Base-by-base conservation (phyloP, 352 stramenopile genomes). In the Pythium guiyangense region DNA sequence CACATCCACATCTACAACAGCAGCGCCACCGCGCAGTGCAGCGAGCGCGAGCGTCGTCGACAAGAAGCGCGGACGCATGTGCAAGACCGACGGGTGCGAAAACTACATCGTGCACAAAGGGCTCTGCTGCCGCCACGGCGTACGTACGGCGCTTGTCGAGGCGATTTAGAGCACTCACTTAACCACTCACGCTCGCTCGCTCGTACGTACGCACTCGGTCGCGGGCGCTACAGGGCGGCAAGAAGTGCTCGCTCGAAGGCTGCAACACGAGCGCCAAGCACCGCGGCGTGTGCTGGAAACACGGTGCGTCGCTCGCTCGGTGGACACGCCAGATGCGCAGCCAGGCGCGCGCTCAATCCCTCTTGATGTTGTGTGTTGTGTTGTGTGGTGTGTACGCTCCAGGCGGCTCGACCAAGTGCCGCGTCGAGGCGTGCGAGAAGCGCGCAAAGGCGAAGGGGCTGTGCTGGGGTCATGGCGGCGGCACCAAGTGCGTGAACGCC, bases 201-300 rank as follows among this genome's bases (percentile, higher is more conserved):
- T 20, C 22, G 22, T 22, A 22, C 22, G 22, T 1, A 22, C 22
- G 22, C 22, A 22, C 22, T 22, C 22, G 22, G 1, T 1, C 22
- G 22, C 1, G 22, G 22, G 22, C 1, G 0, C 22, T 22, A 22
- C 39, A 82, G 74, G 74, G 74, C 8, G 74, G 69, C 37, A 84
- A 84, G 64, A 62, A 73, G 34, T 84, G 74, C 39, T 65, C 60
- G 0, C 34, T 64, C 18, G 60, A 73, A 52, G 71, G 64, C 29
- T 84, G 74, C 55, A 63, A 49, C 12, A 68, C 63, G 15, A 74
- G 70, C 42, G 69, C 73, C 54, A 81, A 85, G 59, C 65, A 73
- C 34, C 45, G 40, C 4, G 71, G 71, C 0, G 54, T 82, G 34
- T 85, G 74, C 57, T 85, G 74, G 74, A 76, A 73, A 37, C 74